Evolutionary conservation across 768 basidiomycete species (phyloP), one percentile per base, ranked within the genome.

Genomic region (Leucosporidium yakuticum): DNA sequence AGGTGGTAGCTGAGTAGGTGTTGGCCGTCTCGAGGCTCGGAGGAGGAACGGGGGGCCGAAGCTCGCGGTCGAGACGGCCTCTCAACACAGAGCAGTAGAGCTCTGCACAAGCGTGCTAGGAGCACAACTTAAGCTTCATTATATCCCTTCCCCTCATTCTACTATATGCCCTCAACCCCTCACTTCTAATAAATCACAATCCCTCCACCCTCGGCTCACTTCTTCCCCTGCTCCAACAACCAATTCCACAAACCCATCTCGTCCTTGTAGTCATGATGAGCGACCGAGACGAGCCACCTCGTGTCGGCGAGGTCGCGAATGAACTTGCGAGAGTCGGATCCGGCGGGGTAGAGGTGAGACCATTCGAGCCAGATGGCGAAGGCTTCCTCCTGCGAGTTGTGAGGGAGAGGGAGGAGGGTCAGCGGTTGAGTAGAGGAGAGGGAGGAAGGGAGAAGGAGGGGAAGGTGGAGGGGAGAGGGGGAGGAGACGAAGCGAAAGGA

Each of bases 331-430:
- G 90, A 87, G 8, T 82, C 80, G 0, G 93, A 91, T 9, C 77
- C 82, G 2, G 90, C 88, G 5, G 87, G 85, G 75, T 92, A 95
- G 69, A 90, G 87, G 25, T 86, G 85, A 19, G 91, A 88, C 96
- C 96, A 99, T 70, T 93, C 89, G 1, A 85, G 83, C 95, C 95
- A 99, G 64, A 93, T 94, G 14, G 87, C 87, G 78, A 96, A 99
- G 0, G 92, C 94, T 77, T 98, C 96, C 39, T 95, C 91, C 93
- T 97, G 77, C 34, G 32, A 44, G 39, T 2, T 7, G n/a, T n/a
- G 39, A 15, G 39, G 39, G 14, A 44, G 39, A 15, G 34, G 34
- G 34, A 36, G 2, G 39, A 44, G 39, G 14, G 14, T 44, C 39
- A 44, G 39, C 39, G 39, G 39, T 44, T 8, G 39, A 15, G 2